phyloP scores from a whole-genome alignment of 1,284 basidiomycete genomes.

The Coniophora puteana region DNA sequence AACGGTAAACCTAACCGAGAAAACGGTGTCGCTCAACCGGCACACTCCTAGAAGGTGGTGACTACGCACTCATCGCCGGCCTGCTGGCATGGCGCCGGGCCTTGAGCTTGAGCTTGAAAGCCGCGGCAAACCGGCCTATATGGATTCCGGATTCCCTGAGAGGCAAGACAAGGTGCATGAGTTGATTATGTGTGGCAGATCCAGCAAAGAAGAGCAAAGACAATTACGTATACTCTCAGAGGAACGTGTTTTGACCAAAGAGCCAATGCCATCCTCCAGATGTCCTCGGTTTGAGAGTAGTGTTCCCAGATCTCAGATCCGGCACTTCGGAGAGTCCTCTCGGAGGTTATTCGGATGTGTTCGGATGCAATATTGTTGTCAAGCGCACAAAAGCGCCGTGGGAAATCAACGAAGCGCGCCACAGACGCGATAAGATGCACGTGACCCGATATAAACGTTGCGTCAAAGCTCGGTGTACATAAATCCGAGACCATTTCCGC shows the following conservation, averaged over 20 bases:
- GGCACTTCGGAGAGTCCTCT: too few species aligned
- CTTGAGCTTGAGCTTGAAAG: conserved; percentile 5
- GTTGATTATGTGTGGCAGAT: neutral
- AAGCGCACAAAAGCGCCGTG: too few species aligned
- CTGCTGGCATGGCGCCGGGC: conserved; percentile 1
- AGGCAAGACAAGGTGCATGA: too few species aligned
- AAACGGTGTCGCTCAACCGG: neutral
- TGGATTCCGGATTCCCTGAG: too few species aligned
- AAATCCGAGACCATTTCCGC: neutral
- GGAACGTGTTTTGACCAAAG: too few species aligned
- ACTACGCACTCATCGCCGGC: neutral
- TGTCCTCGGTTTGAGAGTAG: too few species aligned
- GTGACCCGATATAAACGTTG: conserved; percentile 3
- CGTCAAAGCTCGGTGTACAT: too few species aligned
- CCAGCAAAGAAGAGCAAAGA: conserved; percentile 1
- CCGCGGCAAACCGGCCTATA: too few species aligned
- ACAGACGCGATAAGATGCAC: conserved; percentile 7
- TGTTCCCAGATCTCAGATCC: too few species aligned
- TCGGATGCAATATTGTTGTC: too few species aligned
- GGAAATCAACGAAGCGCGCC: neutral
- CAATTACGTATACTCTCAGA: neutral
- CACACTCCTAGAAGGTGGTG: neutral
- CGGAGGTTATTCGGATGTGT: too few species aligned
- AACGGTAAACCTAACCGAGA: conserved; percentile 43
- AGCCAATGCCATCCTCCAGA: too few species aligned